Evolutionary conservation across 305 asterid genomes (phyloP), one percentile per base, ranked within the genome.

Genomic region (Andrographis paniculata): DNA sequence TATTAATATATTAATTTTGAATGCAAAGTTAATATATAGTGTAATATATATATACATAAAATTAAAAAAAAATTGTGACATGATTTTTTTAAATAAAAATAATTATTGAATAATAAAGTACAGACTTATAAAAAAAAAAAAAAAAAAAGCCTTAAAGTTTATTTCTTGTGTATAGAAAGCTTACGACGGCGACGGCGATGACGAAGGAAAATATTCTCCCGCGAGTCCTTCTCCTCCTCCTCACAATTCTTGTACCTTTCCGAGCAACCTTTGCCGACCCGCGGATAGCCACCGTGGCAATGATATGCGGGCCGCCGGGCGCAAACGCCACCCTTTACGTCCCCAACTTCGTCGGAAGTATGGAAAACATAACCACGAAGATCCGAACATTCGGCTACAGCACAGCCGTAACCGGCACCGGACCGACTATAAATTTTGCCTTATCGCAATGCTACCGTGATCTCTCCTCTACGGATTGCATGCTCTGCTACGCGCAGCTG

Each of bases 361-460:
- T 72, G 75, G 79, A 68, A 9, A 58, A 14, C 12, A 37, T 72
- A 15, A 53, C 57, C 31, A 58, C 9, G 13, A 69, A 72, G 18
- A 47, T 72, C 39, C 41, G 53, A 54, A 50, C 47, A 19, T 20
- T 18, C 14, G 67, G 72, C 18, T 64, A 41, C 36, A 70, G 70
- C 23, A 14, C 33, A 19, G 69, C 65, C n/a, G 5, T 42, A 14
- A 33, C 51, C 1, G 75, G 72, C 2, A 45, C 59, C 17, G 71
- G 68, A 33, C 62, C 20, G 4, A 68, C 59, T 16, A 19, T 50
- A 19, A 44, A 44, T 51, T 66, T 62, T 24, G 70, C 59, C 13
- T 21, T 66, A 38, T 73, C 68, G 12, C 75, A 68, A 37, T 72
- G 79, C 61, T 68, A 72, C 31, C 63, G 72, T 1, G 79, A 72